Percentiles rank a stretch among this genome's conserved stretches.
Evolutionary conservation across 495 filamentous ascomycete genomes (phyloP).

Genomic region (Glutinoglossum americanum): DNA sequence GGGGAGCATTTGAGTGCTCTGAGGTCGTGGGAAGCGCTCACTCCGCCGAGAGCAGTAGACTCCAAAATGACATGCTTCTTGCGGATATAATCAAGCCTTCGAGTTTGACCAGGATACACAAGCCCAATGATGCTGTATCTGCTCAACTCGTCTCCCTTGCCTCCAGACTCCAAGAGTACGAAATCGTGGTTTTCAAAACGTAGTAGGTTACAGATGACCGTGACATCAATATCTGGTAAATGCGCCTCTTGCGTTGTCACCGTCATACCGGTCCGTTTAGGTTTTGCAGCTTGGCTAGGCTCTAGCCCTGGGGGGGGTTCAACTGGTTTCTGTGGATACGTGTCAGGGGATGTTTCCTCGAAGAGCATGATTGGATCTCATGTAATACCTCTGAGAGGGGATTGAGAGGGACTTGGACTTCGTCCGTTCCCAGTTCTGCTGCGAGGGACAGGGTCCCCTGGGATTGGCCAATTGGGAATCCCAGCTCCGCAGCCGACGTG

Average conservation of each 20-base stretch:
- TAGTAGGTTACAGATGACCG: neutral
- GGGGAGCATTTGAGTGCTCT: conserved; percentile 9
- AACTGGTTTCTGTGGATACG: neutral
- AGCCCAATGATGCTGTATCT: conserved; percentile 47
- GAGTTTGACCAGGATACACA: conserved; percentile 26
- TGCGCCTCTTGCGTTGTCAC: neutral
- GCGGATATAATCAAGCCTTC: conserved; percentile 14
- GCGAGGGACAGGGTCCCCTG: too few species aligned
- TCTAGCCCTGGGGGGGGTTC: neutral
- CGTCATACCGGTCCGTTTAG: neutral
- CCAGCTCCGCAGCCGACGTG: neutral
- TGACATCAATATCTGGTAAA: neutral
- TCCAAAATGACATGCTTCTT: neutral
- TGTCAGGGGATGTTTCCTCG: neutral
- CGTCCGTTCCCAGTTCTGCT: too few species aligned
- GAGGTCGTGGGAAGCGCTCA: conserved; percentile 10
- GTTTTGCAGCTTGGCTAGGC: neutral
- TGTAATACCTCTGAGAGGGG: neutral
- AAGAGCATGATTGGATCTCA: neutral
- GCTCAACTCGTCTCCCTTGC: conserved; percentile 22
- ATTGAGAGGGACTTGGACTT: neutral
- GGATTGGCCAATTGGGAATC: too few species aligned
- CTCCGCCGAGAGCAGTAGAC: neutral
- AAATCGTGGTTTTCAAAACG: conserved; percentile 14
- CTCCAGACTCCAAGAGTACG: conserved; percentile 32